Evolutionary conservation across 768 basidiomycete genomes (phyloP).

Genomic region (Boletales sp.): DNA sequence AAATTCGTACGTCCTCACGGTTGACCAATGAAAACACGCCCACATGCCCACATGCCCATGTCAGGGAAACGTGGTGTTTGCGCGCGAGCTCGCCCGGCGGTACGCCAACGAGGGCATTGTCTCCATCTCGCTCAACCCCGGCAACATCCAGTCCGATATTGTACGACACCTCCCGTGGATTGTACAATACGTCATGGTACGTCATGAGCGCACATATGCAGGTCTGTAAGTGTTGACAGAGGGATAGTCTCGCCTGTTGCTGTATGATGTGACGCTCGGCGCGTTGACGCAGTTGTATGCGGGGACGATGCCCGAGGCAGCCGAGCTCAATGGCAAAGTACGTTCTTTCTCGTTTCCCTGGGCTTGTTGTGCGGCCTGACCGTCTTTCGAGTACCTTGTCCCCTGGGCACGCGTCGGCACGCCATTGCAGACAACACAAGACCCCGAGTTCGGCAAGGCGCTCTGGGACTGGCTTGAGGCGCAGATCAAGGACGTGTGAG

Average conservation of each 20-base stretch:
- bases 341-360: background rate
- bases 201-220: background rate
- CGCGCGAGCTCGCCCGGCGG: constrained; percentile 44
- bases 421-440: constrained; percentile 24
- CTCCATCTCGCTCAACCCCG: constrained; percentile 44
- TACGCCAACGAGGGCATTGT: constrained; percentile 47
- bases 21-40: no score
- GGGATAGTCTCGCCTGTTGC: constrained; percentile 16
- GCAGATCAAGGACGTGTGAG: constrained; percentile 30
- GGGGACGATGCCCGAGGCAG: constrained; percentile 38
- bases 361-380: background rate
- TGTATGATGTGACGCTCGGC: constrained; percentile 33
- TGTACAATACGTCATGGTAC: constrained; percentile 11
- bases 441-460: constrained; percentile 31
- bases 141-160: constrained; percentile 34
- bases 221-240: background rate
- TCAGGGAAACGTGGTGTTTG: constrained; percentile 43
- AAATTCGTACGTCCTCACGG: constrained; percentile 42
- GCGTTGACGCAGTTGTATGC: constrained; percentile 44
- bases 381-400: constrained; percentile 36
- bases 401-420: constrained; percentile 42
- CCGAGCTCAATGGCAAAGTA: constrained; percentile 40
- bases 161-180: constrained; percentile 19
- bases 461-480: constrained; percentile 50
- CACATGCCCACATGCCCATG: background rate